Evolutionary conservation across 192 early-diverging fungal genomes (phyloP), one percentile per base, ranked within the genome.

Genomic region (Backusella sp.): DNA sequence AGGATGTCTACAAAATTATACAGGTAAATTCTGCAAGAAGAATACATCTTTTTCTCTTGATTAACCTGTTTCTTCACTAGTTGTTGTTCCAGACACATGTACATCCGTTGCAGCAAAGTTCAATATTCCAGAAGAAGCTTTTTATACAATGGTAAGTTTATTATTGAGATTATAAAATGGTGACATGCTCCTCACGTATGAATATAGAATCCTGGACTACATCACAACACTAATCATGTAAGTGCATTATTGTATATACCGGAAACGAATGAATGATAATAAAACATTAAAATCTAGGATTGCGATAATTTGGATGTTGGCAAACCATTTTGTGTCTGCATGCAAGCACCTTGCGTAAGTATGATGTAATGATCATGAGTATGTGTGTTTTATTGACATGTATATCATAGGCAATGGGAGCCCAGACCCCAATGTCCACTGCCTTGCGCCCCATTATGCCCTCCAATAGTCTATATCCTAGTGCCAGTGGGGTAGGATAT

Each of bases 161-260:
- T 56, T 21, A 53, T 23, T 23, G 21, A 2, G 21, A 56, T 11
- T 0, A 11, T 56, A 23, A 56, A 23, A 56, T n/a, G 23, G 7
- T 23, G 0, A 56, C n/a, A 56, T 56, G 7, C 9, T 23, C 11
- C 21, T 32, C 19, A 19, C 21, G 19, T 14, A 44, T 56, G 23
- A 26, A 62, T 62, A 28, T 62, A 62, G 70, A 72, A 72, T 30
- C 70, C 70, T 30, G 70, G 70, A 72, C 17, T 72, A 14, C 70
- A 72, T 30, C 70, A 72, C 17, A 30, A 39, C 23, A 7, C 23
- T 32, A 39, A 21, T 19, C 70, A 72, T 46, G 70, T 72, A 72
- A 72, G 70, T 32, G 3, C 32, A 32, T 70, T 21, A 41, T 19
- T 17, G 17, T 44, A 44, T 44, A 19, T 44, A 44, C 11, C 3